Conservation (phyloP, 768 basidiomycete species). For the Kwoniella sp. region DNA sequence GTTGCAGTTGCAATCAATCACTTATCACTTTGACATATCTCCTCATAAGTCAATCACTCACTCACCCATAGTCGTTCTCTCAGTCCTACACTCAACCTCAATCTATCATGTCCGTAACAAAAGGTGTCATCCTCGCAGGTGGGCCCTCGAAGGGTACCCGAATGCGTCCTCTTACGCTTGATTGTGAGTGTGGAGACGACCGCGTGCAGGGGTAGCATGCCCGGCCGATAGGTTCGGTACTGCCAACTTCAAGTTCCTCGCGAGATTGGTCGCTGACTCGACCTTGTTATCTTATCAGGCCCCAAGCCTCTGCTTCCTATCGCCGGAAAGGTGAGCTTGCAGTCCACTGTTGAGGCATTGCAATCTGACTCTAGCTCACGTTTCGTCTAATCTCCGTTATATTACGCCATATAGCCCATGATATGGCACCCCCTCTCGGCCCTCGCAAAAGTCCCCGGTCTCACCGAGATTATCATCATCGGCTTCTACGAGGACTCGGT, state of each 20-base stretch:
- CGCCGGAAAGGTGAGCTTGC: slow-evolving; percentile 57
- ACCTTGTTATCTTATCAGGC: slow-evolving; percentile 39
- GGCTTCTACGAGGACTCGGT: slow-evolving; percentile 58
- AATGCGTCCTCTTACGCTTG: slow-evolving; percentile 53
- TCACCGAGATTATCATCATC: slow-evolving; percentile 57
- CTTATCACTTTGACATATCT: no score
- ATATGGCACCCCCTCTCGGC: slow-evolving; percentile 59
- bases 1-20: neutral
- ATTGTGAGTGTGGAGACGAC: slow-evolving; percentile 47
- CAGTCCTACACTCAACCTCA: neutral
- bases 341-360: no score
- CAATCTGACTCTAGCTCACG: no score
- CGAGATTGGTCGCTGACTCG: slow-evolving; percentile 3
- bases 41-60: no score
- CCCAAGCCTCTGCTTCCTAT: slow-evolving; percentile 59
- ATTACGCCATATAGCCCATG: slow-evolving; percentile 50
- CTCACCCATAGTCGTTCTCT: no score
- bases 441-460: slow-evolving; percentile 55
- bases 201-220: no score
- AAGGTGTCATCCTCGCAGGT: slow-evolving; percentile 57
- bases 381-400: neutral
- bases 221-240: no score
- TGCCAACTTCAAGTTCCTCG: no score
- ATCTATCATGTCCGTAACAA: slow-evolving; percentile 45
- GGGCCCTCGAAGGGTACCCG: slow-evolving; percentile 57